Evolutionary conservation across 805 yeast genomes (phyloP).

Genomic region (Allodekkera sacchari): DNA sequence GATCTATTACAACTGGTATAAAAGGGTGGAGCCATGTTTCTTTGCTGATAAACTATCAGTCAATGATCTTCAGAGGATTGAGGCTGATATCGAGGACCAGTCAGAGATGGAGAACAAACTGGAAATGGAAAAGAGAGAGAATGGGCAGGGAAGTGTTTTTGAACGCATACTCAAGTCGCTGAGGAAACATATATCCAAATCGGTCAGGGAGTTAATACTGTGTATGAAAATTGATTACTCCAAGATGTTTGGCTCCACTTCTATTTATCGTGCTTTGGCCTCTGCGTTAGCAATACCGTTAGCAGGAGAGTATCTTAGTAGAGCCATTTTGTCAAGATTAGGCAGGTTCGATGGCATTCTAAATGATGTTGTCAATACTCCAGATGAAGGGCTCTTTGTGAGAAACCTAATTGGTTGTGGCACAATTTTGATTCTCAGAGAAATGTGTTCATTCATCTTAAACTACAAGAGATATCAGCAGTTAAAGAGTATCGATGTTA

Average conservation of each 20-base stretch:
- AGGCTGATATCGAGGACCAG: constrained; percentile 3
- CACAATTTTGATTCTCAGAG: background rate
- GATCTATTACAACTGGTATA: constrained; percentile 27
- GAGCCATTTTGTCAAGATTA: background rate
- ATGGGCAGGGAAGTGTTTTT: background rate
- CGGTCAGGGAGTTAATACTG: background rate
- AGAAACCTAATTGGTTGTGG: constrained; percentile 4
- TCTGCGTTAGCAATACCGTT: constrained; percentile 1
- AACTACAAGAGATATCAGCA: constrained; percentile 3
- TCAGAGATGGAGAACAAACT: background rate
- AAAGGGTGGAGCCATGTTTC: constrained; percentile 26
- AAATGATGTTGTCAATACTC: constrained; percentile 1
- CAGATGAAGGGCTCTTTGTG: constrained; percentile 2
- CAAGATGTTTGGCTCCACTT: constrained; percentile 3
- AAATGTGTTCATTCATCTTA: constrained; percentile 1
- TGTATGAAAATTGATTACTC: constrained; percentile 3
- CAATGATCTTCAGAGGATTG: constrained; percentile 3
- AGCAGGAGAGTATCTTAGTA: constrained; percentile 1
- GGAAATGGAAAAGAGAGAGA: constrained; percentile 1
- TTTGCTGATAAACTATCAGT: constrained; percentile 25
- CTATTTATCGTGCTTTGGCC: background rate
- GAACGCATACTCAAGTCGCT: background rate
- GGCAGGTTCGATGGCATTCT: constrained; percentile 1
- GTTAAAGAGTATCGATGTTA: constrained; percentile 3
- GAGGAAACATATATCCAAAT: background rate